Evolutionary conservation across 805 yeast genomes (phyloP).

Genomic region (Martiniozyma abietophila): DNA sequence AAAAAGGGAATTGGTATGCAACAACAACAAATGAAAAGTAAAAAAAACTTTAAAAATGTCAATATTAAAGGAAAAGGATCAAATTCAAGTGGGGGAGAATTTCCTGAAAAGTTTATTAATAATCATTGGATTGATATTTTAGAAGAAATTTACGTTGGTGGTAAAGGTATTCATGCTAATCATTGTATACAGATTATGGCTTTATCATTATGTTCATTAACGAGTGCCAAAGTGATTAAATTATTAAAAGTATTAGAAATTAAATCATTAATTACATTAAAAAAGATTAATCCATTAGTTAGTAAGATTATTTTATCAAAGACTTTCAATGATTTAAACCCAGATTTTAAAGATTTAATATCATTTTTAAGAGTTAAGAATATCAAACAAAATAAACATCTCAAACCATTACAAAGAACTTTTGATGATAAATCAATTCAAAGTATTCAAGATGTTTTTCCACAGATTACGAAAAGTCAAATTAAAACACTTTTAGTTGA

Average conservation of each 20-base stretch:
- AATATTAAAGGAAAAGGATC: constrained; percentile 13
- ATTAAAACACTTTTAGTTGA: constrained; percentile 40
- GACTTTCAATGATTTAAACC: constrained; percentile 36
- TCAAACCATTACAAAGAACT: background rate
- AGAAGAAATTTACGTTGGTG: constrained; percentile 50
- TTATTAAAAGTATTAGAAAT: constrained; percentile 37
- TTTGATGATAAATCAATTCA: constrained; percentile 31
- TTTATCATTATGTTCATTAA: constrained; percentile 41
- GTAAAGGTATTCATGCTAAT: constrained; percentile 41
- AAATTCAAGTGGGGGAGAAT: constrained; percentile 17
- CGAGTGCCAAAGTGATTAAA: constrained; percentile 33
- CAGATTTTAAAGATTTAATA: constrained; percentile 43
- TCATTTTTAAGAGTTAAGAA: constrained; percentile 33
- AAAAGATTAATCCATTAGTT: constrained; percentile 41
- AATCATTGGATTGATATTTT: constrained; percentile 49
- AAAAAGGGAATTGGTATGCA: constrained; percentile 13
- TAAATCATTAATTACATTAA: constrained; percentile 32
- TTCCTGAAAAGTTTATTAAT: constrained; percentile 48
- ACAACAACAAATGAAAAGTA: constrained; percentile 10
- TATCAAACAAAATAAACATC: background rate
- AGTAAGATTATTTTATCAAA: constrained; percentile 44
- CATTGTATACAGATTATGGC: constrained; percentile 40
- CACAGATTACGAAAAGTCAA: constrained; percentile 41
- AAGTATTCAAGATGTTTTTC: constrained; percentile 52
- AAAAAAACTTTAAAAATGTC: constrained; percentile 10